Base-by-base conservation (phyloP, 805 yeast genomes). In the Pichia phayaonensis region DNA sequence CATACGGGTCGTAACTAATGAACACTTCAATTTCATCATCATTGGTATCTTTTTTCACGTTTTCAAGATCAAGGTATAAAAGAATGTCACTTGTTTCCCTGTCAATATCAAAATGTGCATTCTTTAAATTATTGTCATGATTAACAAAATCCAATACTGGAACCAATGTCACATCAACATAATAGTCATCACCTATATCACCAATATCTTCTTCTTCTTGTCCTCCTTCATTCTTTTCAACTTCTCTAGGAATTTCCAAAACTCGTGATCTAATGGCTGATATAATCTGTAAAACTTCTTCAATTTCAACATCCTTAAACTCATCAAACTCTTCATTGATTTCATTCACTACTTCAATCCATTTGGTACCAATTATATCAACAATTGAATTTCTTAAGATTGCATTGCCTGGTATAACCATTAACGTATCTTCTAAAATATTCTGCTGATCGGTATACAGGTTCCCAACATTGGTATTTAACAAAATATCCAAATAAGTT, bases 141-240 rank as follows among this genome's bases (percentile, higher is more conserved):
- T 84, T 84, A 7, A 76, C 85, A 70, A 78, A 84, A 62, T 84
- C 92, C 29, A 84, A 57, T 1, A 81, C 53, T 1, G 92, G 90
- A 0, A 84, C 86, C 49, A 84, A 61, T 0, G 86, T 75, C 0
- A 81, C 72, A 46, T 77, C 74, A 6, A 76, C 76, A 5, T 62
- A 57, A 54, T 69, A 81, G 42, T 73, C 77, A 13, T 70, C 75
- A 8, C 58, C 54, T 2, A n/a, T n/a, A n/a, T 47, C 51, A 11
- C 38, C 51, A 10, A 56, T 56, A 1, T 56, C 54, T n/a, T 57
- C 65, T n/a, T 48, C 54, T 1, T 53, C 46, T 8, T 29, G 40
- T 38, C 44, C 48, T n/a, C 6, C 23, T 12, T 48, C 43, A 2
- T 47, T 53, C 2, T 41, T 50, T 2, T 26, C 16, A 1, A 40